Evolutionary conservation across 495 filamentous ascomycete species (phyloP), one percentile per base, ranked within the genome.

Genomic region (Emericellopsis terricola): DNA sequence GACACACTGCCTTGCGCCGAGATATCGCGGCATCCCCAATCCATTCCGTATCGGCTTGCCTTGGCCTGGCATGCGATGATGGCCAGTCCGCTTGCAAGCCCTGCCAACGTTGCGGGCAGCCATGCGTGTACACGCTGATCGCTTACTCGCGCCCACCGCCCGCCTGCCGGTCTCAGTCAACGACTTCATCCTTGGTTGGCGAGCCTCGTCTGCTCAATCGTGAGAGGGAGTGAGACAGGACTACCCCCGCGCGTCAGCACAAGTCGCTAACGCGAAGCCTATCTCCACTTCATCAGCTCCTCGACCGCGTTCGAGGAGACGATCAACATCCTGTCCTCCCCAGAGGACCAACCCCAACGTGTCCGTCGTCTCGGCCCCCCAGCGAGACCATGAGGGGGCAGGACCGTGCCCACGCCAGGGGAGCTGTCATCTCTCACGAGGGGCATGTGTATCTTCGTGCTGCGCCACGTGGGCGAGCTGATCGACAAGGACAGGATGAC

Each of bases 271-370:
- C n/a, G 11, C 33, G 11, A 26, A n/a, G 3, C 33, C 33, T 69
- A 68, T 36, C 40, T 69, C 10, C 64, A 66, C 15, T 60, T 58
- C 8, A 68, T 59, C 0, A 64, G 60, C 38, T 69, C 56, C 38
- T 63, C 62, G 2, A 55, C 64, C 18, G 58, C 68, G 13, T 60
- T 58, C 19, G 44, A 53, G 4, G 62, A 62, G 15, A 46, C 49
- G 1, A 42, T 50, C 14, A 41, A 53, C 20, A 56, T 50, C 8
- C 39, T 50, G 5, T 46, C 19, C 2, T 27, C n/a, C n/a, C 4
- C 27, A 14, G 19, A 19, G 2, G 23, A 6, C 6, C 33, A 35
- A 15, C n/a, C n/a, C 14, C 13, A 5, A 10, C 14, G 16, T 13
- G 34, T 6, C 16, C 23, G 11, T 26, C 23, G 11, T 26, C 6